These are phyloP conservation scores for Adansonia madagascariensis DNA, from an alignment of 441 rosid species.

Conservation along the genomic window DNA sequence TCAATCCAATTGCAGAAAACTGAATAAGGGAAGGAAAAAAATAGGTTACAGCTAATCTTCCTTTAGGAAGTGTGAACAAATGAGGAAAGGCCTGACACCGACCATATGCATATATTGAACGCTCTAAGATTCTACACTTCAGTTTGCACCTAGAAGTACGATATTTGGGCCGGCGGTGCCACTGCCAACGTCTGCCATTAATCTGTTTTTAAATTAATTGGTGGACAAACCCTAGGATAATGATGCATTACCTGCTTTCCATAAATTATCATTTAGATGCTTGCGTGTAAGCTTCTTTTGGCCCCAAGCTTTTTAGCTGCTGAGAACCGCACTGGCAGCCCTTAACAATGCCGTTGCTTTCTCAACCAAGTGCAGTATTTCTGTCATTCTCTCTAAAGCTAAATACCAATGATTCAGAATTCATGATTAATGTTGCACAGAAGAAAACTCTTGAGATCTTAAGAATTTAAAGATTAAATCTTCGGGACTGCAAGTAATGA, in stretches of 20 bases:
- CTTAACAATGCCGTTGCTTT: slow-evolving; percentile 10
- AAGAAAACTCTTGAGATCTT: slow-evolving; percentile 1
- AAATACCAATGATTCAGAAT: neutral
- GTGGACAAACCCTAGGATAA: slow-evolving; percentile 22
- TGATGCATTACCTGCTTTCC: slow-evolving; percentile 15
- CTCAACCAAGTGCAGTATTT: slow-evolving; percentile 16
- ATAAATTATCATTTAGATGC: neutral
- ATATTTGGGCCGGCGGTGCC: neutral
- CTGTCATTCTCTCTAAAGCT: neutral
- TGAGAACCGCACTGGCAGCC: slow-evolving; percentile 9
- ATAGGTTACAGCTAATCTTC: neutral
- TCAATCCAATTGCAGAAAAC: too few relatives aligned
- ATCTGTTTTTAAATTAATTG: slow-evolving; percentile 20
- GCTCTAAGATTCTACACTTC: slow-evolving; percentile 20
- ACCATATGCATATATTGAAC: slow-evolving; percentile 13
- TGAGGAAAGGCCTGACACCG: slow-evolving; percentile 16
- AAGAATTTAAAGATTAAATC: neutral
- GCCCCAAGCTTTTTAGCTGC: slow-evolving; percentile 21
- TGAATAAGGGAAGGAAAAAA: too few relatives aligned
- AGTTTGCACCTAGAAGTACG: slow-evolving; percentile 33
- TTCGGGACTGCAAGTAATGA: neutral
- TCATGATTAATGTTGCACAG: slow-evolving; percentile 7
- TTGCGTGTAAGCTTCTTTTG: slow-evolving; percentile 24
- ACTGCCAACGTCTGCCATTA: slow-evolving; percentile 7
- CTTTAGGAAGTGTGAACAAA: neutral